A percentile compares a stretch with the other conserved stretches of the same genome.
phyloP scores from a whole-genome alignment of 331 rosid genomes.

The Phaseolus coccineus region DNA sequence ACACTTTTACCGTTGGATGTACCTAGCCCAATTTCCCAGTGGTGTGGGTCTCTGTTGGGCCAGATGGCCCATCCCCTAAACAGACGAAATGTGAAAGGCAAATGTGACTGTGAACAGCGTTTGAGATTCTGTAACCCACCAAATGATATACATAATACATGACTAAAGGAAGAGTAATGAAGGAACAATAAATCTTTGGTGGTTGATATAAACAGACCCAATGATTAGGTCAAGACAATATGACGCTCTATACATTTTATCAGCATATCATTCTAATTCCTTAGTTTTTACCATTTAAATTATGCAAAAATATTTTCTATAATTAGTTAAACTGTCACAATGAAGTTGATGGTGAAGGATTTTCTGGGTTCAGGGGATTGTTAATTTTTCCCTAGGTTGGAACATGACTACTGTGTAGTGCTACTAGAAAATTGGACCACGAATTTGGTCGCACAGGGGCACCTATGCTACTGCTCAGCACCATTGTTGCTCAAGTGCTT shows the following conservation, averaged over 20 bases:
- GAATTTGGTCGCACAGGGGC: background rate
- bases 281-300: constrained; percentile 1
- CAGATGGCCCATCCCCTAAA: background rate
- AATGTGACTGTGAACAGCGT: background rate
- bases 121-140: background rate
- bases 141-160: background rate
- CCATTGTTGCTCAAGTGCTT: constrained; percentile 16
- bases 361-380: background rate
- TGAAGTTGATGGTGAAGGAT: background rate
- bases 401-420: background rate
- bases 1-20: background rate
- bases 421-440: constrained; percentile 5
- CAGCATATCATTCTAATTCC: background rate
- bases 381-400: background rate
- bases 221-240: background rate
- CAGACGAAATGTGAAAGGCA: background rate
- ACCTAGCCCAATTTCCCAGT: background rate
- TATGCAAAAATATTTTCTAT: background rate
- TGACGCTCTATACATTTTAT: background rate
- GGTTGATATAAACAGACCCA: background rate
- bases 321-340: background rate
- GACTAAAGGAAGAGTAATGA: background rate
- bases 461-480: constrained; percentile 22
- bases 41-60: background rate
- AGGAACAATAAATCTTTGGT: background rate